Evolutionary conservation across 1,284 basidiomycete species (phyloP).

Genomic region (Xerocomus amazonicus): DNA sequence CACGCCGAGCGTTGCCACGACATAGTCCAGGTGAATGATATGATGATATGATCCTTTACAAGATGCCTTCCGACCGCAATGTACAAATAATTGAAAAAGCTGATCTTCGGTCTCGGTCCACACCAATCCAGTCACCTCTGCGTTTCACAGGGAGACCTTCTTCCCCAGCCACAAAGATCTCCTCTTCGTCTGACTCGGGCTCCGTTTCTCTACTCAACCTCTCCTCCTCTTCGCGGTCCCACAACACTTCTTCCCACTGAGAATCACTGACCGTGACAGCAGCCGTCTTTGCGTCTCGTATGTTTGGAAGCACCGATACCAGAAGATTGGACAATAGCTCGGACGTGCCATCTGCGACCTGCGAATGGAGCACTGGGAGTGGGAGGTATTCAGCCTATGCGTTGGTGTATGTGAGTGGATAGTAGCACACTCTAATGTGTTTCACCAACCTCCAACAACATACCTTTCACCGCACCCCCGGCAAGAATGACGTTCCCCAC

Average conservation of each 20-base stretch:
- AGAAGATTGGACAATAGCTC: constrained; percentile 70
- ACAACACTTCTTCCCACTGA: constrained; percentile 75
- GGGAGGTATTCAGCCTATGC: constrained; percentile 73
- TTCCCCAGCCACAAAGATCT: constrained; percentile 53
- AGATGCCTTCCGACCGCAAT: constrained; percentile 63
- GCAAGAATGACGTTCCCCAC: constrained; percentile 71
- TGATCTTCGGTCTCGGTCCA: constrained; percentile 70
- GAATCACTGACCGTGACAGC: constrained; percentile 70
- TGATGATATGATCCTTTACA: constrained; percentile 43
- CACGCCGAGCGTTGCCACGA: constrained; percentile 16
- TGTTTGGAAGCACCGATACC: constrained; percentile 66
- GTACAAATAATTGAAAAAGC: constrained; percentile 75
- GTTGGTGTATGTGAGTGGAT: constrained; percentile 4
- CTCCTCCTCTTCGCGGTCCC: constrained; percentile 65
- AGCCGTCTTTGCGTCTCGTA: constrained; percentile 63
- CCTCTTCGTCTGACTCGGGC: constrained; percentile 34
- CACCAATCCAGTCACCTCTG: constrained; percentile 67
- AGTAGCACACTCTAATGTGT: not conserved
- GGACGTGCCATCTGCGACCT: constrained; percentile 58
- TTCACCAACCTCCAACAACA: constrained; percentile 66
- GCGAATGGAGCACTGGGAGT: constrained; percentile 58
- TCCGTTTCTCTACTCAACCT: constrained; percentile 29
- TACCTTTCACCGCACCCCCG: constrained; percentile 70
- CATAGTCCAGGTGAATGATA: constrained; percentile 19
- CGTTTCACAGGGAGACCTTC: constrained; percentile 45